A percentile compares a stretch with the other conserved stretches of the same genome.
phyloP scores from a whole-genome alignment of 2,329 filamentous ascomycete genomes.

The Aspergillus awamori region DNA sequence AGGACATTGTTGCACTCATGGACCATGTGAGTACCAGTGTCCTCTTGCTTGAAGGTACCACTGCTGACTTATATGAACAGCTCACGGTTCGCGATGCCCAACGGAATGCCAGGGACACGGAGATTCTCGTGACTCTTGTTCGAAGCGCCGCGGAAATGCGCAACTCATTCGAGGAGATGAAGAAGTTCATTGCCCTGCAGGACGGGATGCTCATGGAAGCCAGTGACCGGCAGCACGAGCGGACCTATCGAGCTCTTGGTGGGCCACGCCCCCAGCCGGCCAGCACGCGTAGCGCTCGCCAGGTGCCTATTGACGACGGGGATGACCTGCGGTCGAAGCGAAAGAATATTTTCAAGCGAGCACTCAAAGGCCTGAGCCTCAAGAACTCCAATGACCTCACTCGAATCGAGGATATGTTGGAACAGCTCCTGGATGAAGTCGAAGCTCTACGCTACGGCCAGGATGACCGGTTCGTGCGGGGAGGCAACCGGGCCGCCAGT shows the following conservation, averaged over 20 bases:
- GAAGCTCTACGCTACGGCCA: conserved; percentile 72
- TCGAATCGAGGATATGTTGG: conserved; percentile 88
- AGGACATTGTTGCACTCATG: conserved; percentile 96
- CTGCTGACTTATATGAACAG: conserved; percentile 45
- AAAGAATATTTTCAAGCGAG: conserved; percentile 89
- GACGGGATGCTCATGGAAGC: conserved; percentile 86
- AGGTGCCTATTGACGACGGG: conserved; percentile 53
- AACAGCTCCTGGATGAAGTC: conserved; percentile 88
- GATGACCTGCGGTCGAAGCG: conserved; percentile 73
- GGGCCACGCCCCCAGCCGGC: conserved; percentile 83
- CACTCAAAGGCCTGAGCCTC: conserved; percentile 84
- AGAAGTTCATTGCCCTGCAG: conserved; percentile 85
- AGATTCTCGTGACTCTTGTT: conserved; percentile 92
- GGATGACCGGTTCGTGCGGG: conserved; percentile 39
- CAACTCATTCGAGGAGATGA: conserved; percentile 93
- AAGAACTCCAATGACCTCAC: conserved; percentile 86
- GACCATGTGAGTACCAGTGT: conserved; percentile 69
- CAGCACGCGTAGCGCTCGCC: conserved; percentile 61
- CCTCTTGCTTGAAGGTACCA: background rate
- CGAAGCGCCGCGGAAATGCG: conserved; percentile 96
- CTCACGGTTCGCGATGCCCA: conserved; percentile 96
- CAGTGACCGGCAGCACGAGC: conserved; percentile 84
- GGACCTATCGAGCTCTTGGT: conserved; percentile 78
- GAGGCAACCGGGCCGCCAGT: conserved; percentile 47
- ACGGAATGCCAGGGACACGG: conserved; percentile 91